phyloP scores from a whole-genome alignment of 2,329 filamentous ascomycete genomes.

The Calycina marina region DNA sequence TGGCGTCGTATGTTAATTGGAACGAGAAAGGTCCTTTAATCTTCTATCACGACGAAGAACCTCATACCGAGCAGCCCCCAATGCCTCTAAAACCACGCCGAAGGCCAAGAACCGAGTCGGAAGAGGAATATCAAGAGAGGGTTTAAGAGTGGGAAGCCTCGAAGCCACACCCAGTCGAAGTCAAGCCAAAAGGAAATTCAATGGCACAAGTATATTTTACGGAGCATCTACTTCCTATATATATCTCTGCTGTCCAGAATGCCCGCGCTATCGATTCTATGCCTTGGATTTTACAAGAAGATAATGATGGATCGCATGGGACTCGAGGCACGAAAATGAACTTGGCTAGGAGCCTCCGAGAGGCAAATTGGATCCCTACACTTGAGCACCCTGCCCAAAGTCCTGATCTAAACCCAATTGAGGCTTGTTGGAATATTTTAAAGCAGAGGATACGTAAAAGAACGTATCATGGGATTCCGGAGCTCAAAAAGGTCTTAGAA shows the following conservation, averaged over 20 bases:
- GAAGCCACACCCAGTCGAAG: neutral
- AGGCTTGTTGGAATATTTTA: too few species aligned
- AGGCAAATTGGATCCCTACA: too few species aligned
- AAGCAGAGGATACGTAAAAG: too few species aligned
- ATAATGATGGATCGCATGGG: conserved; percentile 1
- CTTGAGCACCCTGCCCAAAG: too few species aligned
- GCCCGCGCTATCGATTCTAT: too few species aligned
- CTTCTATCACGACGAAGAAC: too few species aligned
- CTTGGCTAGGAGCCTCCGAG: too few species aligned
- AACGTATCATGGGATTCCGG: too few species aligned
- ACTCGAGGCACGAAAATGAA: neutral
- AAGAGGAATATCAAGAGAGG: neutral
- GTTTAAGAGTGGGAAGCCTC: neutral
- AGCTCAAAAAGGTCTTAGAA: too few species aligned
- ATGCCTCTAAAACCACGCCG: neutral
- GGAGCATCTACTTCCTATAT: conserved; percentile 1
- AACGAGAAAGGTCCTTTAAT: too few species aligned
- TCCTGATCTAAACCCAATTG: too few species aligned
- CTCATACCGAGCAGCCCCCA: neutral
- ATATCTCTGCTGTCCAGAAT: conserved; percentile 1
- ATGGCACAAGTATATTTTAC: conserved; percentile 2
- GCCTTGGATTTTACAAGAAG: conserved; percentile 1
- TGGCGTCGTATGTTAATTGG: too few species aligned
- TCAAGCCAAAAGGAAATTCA: conserved; percentile 2
- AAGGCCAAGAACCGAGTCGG: neutral